A percentile compares a stretch with the other conserved stretches of the same genome.
Evolutionary conservation across 2,329 filamentous ascomycete species (phyloP).

Genomic region (Myotisia sp.): DNA sequence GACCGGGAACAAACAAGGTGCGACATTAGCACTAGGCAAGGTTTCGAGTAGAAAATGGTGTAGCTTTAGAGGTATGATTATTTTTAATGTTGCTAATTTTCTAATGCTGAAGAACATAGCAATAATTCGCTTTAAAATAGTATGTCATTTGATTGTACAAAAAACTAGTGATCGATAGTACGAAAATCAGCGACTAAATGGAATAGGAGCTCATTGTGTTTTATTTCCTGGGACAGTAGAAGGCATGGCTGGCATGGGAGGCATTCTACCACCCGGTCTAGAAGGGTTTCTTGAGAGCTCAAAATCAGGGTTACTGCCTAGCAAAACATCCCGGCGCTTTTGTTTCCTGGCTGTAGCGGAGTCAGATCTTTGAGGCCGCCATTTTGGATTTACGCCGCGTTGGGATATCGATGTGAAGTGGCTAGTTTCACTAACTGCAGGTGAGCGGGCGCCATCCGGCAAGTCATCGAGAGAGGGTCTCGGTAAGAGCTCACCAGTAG

Average conservation of each 20-base stretch:
- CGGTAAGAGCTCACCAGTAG: conserved; percentile 26
- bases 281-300: conserved; percentile 41
- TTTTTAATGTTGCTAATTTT: too few relatives aligned
- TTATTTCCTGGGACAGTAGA: too few relatives aligned
- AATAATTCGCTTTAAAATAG: too few relatives aligned
- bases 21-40: too few relatives aligned
- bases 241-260: conserved; percentile 17
- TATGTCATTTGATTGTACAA: too few relatives aligned
- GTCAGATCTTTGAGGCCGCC: conserved; percentile 42
- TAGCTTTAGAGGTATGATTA: too few relatives aligned
- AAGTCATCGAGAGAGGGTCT: conserved; percentile 49
- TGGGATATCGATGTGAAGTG: conserved; percentile 87
- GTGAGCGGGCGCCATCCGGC: conserved; percentile 51
- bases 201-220: too few relatives aligned
- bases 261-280: conserved; percentile 8
- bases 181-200: too few relatives aligned
- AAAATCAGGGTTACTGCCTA: conserved; percentile 78
- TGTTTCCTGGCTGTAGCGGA: conserved; percentile 33
- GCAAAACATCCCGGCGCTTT: conserved; percentile 55
- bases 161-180: too few relatives aligned
- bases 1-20: too few relatives aligned
- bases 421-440: conserved; percentile 61
- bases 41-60: too few relatives aligned
- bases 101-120: too few relatives aligned
- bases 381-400: conserved; percentile 73